phyloP scores from a whole-genome alignment of 108 stramenopile species.

The Discostella stelligeroides region DNA sequence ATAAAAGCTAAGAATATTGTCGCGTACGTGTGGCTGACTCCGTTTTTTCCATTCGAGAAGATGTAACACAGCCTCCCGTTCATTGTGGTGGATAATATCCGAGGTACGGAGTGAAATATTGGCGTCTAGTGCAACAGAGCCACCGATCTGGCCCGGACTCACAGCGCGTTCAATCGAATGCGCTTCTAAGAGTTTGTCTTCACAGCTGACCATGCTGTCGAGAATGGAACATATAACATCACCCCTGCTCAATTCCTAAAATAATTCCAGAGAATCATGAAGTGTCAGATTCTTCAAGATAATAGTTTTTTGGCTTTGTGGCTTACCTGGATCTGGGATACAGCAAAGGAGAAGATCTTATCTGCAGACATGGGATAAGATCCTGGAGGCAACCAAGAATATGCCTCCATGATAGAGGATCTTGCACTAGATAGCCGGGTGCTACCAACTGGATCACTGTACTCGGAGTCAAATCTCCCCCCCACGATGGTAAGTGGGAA shows the following conservation, averaged over 20 bases:
- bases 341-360: conserved; percentile 77
- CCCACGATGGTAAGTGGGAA: conserved; percentile 63
- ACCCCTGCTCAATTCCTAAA: conserved; percentile 46
- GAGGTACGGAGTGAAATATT: conserved; percentile 58
- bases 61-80: conserved; percentile 77
- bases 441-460: conserved; percentile 48
- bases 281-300: not conserved
- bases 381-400: conserved; percentile 89
- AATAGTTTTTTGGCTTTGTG: not conserved
- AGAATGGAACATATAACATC: conserved; percentile 77
- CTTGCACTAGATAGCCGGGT: conserved; percentile 70
- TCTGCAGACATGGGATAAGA: conserved; percentile 85
- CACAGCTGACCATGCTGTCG: conserved; percentile 58
- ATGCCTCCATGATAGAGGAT: conserved; percentile 85
- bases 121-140: conserved; percentile 60
- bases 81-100: conserved; percentile 59
- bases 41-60: conserved; percentile 34
- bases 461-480: conserved; percentile 63
- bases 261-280: not conserved
- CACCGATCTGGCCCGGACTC: conserved; percentile 64
- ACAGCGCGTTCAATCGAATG: conserved; percentile 60
- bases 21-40: conserved; percentile 11
- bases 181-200: conserved; percentile 75
- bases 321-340: conserved; percentile 66
- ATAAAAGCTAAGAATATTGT: conserved; percentile 58